phyloP scores from a whole-genome alignment of 148 eudicot genomes.

The Silene uniflora region DNA sequence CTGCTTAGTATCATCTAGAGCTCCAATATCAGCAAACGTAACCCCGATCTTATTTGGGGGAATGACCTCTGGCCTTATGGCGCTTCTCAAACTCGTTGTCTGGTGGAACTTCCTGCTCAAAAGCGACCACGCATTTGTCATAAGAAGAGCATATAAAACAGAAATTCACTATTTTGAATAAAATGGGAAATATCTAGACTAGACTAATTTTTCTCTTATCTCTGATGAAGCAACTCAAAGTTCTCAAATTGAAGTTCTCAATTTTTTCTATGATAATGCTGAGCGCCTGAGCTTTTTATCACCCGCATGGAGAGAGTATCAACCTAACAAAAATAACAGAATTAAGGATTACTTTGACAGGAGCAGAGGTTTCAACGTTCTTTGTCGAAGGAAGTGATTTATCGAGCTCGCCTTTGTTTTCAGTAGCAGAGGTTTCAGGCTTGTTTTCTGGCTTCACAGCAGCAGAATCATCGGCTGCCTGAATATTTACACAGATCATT shows the following conservation, averaged over 20 bases:
- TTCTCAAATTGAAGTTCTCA: too few relatives aligned
- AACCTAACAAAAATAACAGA: background rate
- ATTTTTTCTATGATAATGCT: too few relatives aligned
- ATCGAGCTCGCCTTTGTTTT: constrained; percentile 53
- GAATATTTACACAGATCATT: background rate
- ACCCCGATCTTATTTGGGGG: constrained; percentile 82
- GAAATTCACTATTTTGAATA: background rate
- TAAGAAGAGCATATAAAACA: background rate
- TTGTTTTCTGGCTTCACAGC: constrained; percentile 54
- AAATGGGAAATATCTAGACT: background rate
- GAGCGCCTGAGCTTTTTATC: too few relatives aligned
- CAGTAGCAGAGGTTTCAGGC: constrained; percentile 40
- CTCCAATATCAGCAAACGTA: constrained; percentile 74
- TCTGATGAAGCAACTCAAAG: constrained; percentile 62
- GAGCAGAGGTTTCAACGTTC: constrained; percentile 54
- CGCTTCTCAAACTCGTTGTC: constrained; percentile 95
- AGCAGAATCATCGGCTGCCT: constrained; percentile 41
- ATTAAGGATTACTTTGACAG: constrained; percentile 34
- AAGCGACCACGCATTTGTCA: constrained; percentile 9
- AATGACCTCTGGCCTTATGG: constrained; percentile 86
- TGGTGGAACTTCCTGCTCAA: constrained; percentile 65
- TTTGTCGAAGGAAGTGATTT: constrained; percentile 45
- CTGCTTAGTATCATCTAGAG: constrained; percentile 75
- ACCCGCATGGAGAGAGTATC: too few relatives aligned
- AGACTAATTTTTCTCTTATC: constrained; percentile 55